phyloP scores from a whole-genome alignment of 2,329 filamentous ascomycete genomes.

The Amylocarpus encephaloides region DNA sequence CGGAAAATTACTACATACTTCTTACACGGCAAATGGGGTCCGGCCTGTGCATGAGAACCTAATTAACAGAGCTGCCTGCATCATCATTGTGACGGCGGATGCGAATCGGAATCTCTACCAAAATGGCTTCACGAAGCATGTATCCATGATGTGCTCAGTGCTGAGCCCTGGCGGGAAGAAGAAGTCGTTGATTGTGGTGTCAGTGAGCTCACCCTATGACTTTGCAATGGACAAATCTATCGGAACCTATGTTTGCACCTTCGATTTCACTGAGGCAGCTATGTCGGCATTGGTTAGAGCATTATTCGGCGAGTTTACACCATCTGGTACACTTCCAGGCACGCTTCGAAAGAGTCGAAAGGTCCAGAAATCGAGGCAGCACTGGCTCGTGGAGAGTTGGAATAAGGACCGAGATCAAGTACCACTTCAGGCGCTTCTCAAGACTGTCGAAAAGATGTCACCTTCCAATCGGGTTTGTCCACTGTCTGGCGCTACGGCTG shows the following conservation, averaged over 20 bases:
- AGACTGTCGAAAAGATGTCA: conserved; percentile 60
- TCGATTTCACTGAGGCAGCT: conserved; percentile 91
- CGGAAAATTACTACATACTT: conserved; percentile 85
- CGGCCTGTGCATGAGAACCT: conserved; percentile 89
- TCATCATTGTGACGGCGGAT: conserved; percentile 88
- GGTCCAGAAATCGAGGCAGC: conserved; percentile 79
- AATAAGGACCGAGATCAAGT: conserved; percentile 69
- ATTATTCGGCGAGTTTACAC: conserved; percentile 67
- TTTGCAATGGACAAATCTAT: conserved; percentile 90
- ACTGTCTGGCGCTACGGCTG: conserved; percentile 61
- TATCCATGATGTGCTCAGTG: conserved; percentile 91
- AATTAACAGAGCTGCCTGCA: conserved; percentile 79
- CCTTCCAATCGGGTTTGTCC: conserved; percentile 57
- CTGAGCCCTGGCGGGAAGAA: conserved; percentile 70
- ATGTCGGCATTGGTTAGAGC: conserved; percentile 78
- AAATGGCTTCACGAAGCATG: conserved; percentile 89
- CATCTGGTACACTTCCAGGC: conserved; percentile 56
- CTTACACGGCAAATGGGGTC: conserved; percentile 89
- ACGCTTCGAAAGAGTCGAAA: conserved; percentile 84
- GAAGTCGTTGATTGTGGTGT: conserved; percentile 84
- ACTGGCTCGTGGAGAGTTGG: conserved; percentile 91
- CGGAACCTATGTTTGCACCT: conserved; percentile 89
- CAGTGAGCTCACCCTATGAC: conserved; percentile 92
- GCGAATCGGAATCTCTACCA: conserved; percentile 93
- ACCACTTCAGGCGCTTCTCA: conserved; percentile 70